phyloP scores from a whole-genome alignment of 495 filamentous ascomycete species.

The Ascobolus immersus region DNA sequence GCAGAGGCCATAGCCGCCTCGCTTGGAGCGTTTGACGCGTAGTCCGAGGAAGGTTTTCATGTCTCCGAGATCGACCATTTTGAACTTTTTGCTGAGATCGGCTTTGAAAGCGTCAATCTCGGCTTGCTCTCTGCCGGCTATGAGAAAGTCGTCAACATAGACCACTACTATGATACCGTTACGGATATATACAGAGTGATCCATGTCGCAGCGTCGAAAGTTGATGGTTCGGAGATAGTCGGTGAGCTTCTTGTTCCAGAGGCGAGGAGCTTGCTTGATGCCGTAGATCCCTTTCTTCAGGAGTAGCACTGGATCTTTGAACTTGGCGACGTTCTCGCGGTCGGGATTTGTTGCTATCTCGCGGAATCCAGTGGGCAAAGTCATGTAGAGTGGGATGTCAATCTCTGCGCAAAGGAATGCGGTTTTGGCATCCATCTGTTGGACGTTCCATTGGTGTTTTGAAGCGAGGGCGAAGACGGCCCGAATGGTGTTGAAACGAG shows the following conservation, averaged over 20 bases:
- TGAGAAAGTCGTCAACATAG: conserved; percentile 1
- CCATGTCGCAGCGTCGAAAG: conserved; percentile 1
- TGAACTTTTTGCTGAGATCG: too few relatives aligned
- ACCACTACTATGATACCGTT: background rate
- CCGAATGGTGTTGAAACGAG: conserved; percentile 2
- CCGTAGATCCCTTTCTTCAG: conserved; percentile 5
- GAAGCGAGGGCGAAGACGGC: conserved; percentile 6
- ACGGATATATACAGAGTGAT: conserved; percentile 3
- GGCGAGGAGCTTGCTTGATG: conserved; percentile 8
- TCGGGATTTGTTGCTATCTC: too few relatives aligned
- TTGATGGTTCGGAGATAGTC: background rate
- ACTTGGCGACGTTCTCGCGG: too few relatives aligned
- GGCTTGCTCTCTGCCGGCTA: conserved; percentile 1
- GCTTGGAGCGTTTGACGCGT: too few relatives aligned
- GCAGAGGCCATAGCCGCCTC: too few relatives aligned
- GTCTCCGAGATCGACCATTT: too few relatives aligned
- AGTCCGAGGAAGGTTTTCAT: too few relatives aligned
- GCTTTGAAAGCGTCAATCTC: too few relatives aligned
- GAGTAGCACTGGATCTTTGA: background rate
- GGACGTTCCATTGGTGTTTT: background rate
- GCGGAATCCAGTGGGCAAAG: conserved; percentile 7
- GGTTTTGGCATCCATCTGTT: conserved; percentile 5
- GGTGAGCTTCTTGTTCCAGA: conserved; percentile 5
- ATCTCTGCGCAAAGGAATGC: conserved; percentile 7
- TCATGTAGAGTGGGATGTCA: conserved; percentile 6